These are phyloP conservation scores for Thalassiosira profunda DNA, from an alignment of 108 stramenopile species.

Conservation along the genomic window DNA sequence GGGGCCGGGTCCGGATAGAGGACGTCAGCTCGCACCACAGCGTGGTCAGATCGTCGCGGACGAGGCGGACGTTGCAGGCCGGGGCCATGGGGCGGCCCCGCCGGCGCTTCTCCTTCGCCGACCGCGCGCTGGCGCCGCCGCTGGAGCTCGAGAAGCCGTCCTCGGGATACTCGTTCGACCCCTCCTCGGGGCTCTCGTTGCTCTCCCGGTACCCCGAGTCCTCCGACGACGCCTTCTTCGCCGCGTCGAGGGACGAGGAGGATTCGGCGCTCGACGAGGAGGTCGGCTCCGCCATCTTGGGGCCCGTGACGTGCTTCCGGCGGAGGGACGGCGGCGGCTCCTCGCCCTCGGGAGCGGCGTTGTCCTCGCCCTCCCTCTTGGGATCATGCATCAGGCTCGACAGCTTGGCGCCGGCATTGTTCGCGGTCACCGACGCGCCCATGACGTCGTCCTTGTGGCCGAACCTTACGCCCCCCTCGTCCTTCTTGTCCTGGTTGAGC, in stretches of 20 bases:
- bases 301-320: constrained; percentile 10
- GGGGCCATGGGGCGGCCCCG: constrained; percentile 70
- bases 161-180: constrained; percentile 36
- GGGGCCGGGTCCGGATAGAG: constrained; percentile 68
- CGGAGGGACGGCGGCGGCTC: constrained; percentile 8
- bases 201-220: constrained; percentile 88
- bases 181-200: constrained; percentile 71
- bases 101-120: constrained; percentile 49
- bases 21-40: constrained; percentile 91
- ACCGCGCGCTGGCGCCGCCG: not conserved
- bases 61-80: constrained; percentile 74
- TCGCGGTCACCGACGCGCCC: constrained; percentile 81
- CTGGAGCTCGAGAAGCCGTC: constrained; percentile 18
- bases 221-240: constrained; percentile 61
- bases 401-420: constrained; percentile 82
- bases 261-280: constrained; percentile 43
- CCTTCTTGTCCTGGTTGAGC: constrained; percentile 51
- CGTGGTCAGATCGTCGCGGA: constrained; percentile 77
- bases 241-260: constrained; percentile 45
- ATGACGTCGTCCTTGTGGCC: constrained; percentile 85
- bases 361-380: too few species aligned
- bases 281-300: constrained; percentile 26
- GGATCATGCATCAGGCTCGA: constrained; percentile 71
- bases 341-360: not conserved
- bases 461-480: constrained; percentile 23